Evolutionary conservation across 179 eudicot species (phyloP).

Genomic region (Corrigiola litoralis): DNA sequence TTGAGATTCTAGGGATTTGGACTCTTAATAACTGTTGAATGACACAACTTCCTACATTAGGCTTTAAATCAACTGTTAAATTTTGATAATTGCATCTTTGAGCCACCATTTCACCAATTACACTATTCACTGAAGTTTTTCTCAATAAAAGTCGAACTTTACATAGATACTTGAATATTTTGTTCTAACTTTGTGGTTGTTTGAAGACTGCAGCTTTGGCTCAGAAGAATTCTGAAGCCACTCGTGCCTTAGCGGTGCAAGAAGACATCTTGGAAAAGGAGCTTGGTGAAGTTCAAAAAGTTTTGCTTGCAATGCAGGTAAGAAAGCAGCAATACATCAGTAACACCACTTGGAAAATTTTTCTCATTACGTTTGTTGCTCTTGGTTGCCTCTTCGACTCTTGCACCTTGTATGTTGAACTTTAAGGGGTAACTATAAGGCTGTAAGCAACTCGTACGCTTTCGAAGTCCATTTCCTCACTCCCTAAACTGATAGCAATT

Average conservation of each 20-base stretch:
- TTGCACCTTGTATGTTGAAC: background rate
- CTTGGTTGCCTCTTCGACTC: background rate
- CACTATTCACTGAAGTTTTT: too few relatives aligned
- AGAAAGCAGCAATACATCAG: background rate
- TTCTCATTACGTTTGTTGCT: background rate
- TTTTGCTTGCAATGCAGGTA: slow-evolving; percentile 98
- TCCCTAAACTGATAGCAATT: background rate
- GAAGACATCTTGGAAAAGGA: slow-evolving; percentile 81
- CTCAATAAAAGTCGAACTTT: too few relatives aligned
- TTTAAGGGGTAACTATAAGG: too few relatives aligned
- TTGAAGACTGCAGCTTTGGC: slow-evolving; percentile 87
- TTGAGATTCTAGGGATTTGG: too few relatives aligned
- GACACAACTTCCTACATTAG: too few relatives aligned
- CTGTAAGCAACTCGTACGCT: too few relatives aligned
- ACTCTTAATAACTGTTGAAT: too few relatives aligned
- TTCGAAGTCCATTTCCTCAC: background rate
- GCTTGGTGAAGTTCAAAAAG: slow-evolving; percentile 84
- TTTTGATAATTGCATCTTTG: too few relatives aligned
- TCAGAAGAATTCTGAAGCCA: slow-evolving; percentile 87
- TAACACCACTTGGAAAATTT: background rate
- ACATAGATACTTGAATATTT: background rate
- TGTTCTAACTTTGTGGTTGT: slow-evolving; percentile 12
- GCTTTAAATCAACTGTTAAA: too few relatives aligned
- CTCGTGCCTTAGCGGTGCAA: slow-evolving; percentile 74
- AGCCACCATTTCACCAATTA: background rate